A percentile compares a stretch with the other conserved stretches of the same genome.
phyloP scores from a whole-genome alignment of 2,329 filamentous ascomycete genomes.

The Phaeosphaeria sp. region DNA sequence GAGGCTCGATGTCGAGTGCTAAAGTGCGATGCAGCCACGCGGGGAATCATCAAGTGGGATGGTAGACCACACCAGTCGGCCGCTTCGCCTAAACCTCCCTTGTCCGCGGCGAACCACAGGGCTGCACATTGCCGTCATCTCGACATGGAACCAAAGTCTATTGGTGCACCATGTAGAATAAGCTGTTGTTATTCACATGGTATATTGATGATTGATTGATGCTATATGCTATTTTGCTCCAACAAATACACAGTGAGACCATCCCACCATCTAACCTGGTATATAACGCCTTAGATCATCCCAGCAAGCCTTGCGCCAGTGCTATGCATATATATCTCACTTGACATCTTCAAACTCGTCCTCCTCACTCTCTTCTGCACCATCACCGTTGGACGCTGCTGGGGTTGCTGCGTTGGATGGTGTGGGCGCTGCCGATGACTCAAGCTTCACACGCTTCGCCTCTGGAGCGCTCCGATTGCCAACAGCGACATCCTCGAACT shows the following conservation, averaged over 20 bases:
- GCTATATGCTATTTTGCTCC: not conserved
- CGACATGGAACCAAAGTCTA: not conserved
- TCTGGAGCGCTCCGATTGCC: slow-evolving; percentile 45
- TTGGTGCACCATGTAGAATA: not conserved
- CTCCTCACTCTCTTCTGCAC: slow-evolving; percentile 55
- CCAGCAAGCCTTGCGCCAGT: slow-evolving; percentile 27
- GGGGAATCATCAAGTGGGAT: slow-evolving; percentile 37
- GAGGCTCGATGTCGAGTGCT: slow-evolving; percentile 1
- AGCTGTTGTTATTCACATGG: not conserved
- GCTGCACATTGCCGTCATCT: not conserved
- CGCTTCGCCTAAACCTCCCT: slow-evolving; percentile 36
- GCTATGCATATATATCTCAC: slow-evolving; percentile 38
- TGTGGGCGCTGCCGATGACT: slow-evolving; percentile 51
- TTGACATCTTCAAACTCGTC: slow-evolving; percentile 56
- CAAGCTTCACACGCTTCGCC: slow-evolving; percentile 68
- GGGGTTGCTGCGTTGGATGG: slow-evolving; percentile 40
- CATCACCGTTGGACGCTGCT: slow-evolving; percentile 49
- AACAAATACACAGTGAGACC: not conserved
- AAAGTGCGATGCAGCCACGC: slow-evolving; percentile 31
- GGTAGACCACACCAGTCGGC: slow-evolving; percentile 7
- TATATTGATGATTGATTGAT: not conserved
- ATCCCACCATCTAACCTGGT: not conserved
- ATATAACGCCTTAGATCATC: slow-evolving; percentile 12
- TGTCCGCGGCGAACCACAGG: not conserved
- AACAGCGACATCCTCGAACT: slow-evolving; percentile 47